phyloP scores from a whole-genome alignment of 257 asterid genomes.

The Voacanga thouarsii region DNA sequence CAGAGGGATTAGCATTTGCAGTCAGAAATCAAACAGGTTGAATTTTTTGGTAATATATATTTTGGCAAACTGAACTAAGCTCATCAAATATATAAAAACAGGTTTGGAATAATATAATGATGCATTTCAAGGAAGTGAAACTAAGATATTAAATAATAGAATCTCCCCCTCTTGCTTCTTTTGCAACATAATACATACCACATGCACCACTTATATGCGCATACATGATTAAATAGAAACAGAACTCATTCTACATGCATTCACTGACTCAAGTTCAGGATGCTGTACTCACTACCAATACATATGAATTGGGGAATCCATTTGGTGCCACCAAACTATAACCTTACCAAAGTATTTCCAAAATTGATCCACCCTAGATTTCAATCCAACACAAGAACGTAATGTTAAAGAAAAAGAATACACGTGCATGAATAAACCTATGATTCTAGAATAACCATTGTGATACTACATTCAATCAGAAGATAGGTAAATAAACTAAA shows the following conservation, averaged over 20 bases:
- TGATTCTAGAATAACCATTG: not conserved
- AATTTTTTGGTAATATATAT: not conserved
- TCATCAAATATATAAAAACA: too few relatives aligned
- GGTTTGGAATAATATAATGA: not conserved
- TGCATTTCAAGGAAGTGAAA: not conserved
- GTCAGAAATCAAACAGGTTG: too few relatives aligned
- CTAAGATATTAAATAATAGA: not conserved
- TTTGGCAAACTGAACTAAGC: too few relatives aligned
- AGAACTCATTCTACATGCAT: not conserved
- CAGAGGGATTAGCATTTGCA: not conserved
- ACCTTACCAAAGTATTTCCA: too few relatives aligned
- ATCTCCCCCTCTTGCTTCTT: not conserved
- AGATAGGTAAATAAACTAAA: not conserved
- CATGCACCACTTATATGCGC: not conserved
- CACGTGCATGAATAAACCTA: not conserved
- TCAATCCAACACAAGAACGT: not conserved
- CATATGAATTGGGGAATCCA: not conserved
- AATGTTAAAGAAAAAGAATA: too few relatives aligned
- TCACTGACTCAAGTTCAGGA: too few relatives aligned
- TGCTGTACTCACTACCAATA: not conserved
- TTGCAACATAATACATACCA: not conserved
- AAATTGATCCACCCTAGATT: not conserved
- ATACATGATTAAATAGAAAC: too few relatives aligned
- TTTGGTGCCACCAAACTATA: not conserved
- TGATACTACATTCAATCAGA: not conserved